A percentile compares a stretch with the other conserved stretches of the same genome.
phyloP scores from a whole-genome alignment of 2,329 filamentous ascomycete genomes.

The Sclerotinia trifoliorum region DNA sequence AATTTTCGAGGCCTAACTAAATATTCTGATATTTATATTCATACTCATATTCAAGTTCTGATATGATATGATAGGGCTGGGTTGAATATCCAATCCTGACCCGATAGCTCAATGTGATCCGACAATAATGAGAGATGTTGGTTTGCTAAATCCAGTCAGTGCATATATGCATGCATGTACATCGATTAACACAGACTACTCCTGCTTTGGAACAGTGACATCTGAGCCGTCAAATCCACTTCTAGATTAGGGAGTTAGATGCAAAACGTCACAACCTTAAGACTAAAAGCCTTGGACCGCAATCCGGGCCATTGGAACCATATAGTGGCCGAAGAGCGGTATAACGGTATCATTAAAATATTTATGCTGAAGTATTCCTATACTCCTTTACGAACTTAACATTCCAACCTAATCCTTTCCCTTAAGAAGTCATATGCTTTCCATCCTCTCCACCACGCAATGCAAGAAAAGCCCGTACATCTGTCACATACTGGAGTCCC shows the following conservation, averaged over 20 bases:
- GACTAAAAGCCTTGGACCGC: neutral
- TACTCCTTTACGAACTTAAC: conserved; percentile 11
- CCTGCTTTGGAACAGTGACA: neutral
- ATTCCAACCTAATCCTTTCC: conserved; percentile 8
- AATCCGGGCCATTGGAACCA: neutral
- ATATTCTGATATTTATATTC: neutral
- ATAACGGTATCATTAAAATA: conserved; percentile 23
- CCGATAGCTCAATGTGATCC: neutral
- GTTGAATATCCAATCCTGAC: neutral
- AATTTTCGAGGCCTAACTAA: neutral
- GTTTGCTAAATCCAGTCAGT: no score
- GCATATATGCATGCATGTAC: neutral
- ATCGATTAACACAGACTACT: neutral
- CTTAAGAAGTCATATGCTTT: conserved; percentile 43
- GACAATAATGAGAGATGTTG: neutral
- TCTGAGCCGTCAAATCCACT: neutral
- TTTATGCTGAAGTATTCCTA: conserved; percentile 21
- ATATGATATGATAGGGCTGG: neutral
- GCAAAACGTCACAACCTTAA: neutral
- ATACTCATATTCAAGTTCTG: neutral
- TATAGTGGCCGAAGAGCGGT: neutral
- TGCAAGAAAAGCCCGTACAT: conserved; percentile 86
- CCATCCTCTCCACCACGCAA: conserved; percentile 82
- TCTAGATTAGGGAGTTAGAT: no score
- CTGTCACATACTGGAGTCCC: conserved; percentile 92